Base-by-base conservation (phyloP, 768 basidiomycete species). In the Roridomyces roridus region DNA sequence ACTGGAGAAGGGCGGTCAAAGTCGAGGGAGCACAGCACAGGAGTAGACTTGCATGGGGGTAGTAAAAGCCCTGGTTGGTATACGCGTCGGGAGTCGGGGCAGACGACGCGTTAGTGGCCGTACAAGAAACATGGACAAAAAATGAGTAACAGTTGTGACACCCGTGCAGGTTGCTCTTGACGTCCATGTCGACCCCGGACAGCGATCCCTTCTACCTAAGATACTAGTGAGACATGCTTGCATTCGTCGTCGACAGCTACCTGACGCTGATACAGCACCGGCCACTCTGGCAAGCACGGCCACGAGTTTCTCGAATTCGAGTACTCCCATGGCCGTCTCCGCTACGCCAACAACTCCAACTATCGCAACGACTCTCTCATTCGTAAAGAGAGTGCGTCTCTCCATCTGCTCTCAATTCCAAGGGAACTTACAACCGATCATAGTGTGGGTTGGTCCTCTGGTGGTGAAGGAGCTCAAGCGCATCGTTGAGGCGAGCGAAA, bases 261-360 rank as follows among this genome's bases (percentile, higher is more conserved):
- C 29, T 63, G 43, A 57, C 50, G 24, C 39, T 14, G 43, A 15
- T 57, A 31, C 71, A 94, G 92, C 74, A 96, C 96, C 26, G 96
- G 97, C n/a, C 96, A 99, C 74, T 96, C 94, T 67, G 96, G 96
- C 58, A 95, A 95, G 72, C 95, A 96, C 67, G 96, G 94, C 20
- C 95, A 97, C 76, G 95, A 97, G 72, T 98, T 98, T 72, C 82
- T 99, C 42, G 96, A 99, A 72, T 99, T 98, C 67, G 96, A 98
- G 73, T 98, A 98, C 77, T 91, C 93, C 14, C 92, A 96, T 78
- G 96, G 96, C 35, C 89, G 96, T 63, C 83, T 98, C 51, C 86
- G 97, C 64, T 99, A 98, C 72, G 97, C 97, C 59, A 96, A 98
- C 80, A 98, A 98, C 80, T 98, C 96, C 10, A 99, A 99, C 75